phyloP scores from a whole-genome alignment of 176 grass and related monocot species.

The Ensete glaucum region DNA sequence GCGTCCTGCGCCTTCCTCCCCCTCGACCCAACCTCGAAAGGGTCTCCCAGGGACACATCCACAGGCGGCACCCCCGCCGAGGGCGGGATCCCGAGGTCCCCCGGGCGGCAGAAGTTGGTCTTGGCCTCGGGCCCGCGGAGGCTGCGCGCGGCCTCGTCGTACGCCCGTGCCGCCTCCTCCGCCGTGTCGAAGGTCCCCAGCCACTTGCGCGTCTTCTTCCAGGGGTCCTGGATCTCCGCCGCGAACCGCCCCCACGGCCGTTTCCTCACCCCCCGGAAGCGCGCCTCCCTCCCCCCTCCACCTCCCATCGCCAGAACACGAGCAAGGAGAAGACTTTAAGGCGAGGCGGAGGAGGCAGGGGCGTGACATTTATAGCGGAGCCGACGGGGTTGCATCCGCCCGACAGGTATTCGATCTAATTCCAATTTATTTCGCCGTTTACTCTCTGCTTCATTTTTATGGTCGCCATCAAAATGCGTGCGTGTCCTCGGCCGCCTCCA shows the following conservation, averaged over 20 bases:
- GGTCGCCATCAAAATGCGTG: background rate
- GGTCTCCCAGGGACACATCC: background rate
- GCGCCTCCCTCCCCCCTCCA: background rate
- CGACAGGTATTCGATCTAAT: constrained; percentile 18
- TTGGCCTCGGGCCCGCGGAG: constrained; percentile 22
- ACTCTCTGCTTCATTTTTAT: background rate
- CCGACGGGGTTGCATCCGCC: constrained; percentile 11
- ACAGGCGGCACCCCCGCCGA: background rate
- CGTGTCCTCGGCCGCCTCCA: background rate
- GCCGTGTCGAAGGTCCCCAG: constrained; percentile 28
- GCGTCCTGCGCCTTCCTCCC: background rate
- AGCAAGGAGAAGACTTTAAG: background rate
- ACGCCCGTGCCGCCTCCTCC: constrained; percentile 26
- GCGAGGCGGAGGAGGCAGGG: background rate
- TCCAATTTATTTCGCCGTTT: background rate
- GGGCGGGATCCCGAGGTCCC: background rate
- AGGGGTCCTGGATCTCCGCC: constrained; percentile 24
- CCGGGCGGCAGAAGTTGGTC: constrained; percentile 20
- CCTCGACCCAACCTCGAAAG: background rate
- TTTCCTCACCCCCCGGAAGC: constrained; percentile 23
- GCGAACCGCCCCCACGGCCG: constrained; percentile 25
- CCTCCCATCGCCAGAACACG: background rate
- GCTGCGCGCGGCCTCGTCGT: constrained; percentile 22
- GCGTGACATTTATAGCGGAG: constrained; percentile 15
- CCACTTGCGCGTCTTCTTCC: constrained; percentile 28